phyloP scores from a whole-genome alignment of 768 basidiomycete genomes.

The Boletus pseudopeckii region DNA sequence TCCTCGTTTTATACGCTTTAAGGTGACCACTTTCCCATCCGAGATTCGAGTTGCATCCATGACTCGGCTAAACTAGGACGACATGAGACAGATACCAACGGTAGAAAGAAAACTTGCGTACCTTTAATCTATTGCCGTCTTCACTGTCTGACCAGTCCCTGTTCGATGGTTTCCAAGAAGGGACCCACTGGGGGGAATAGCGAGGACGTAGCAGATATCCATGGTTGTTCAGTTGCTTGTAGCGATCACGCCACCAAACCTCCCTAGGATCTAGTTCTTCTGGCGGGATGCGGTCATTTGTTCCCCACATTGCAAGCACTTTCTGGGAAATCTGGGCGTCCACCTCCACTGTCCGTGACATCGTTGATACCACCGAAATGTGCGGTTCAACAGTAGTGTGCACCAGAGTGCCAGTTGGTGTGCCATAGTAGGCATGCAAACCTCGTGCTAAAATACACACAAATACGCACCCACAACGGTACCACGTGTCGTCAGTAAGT shows the following conservation, averaged over 20 bases:
- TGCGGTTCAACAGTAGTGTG: neutral
- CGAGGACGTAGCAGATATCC: constrained; percentile 15
- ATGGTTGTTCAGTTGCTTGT: neutral
- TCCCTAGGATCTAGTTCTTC: constrained; percentile 10
- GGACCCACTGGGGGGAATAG: constrained; percentile 10
- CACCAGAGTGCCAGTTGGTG: neutral
- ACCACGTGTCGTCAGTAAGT: neutral
- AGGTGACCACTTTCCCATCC: constrained; percentile 25
- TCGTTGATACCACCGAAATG: neutral
- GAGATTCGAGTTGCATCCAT: constrained; percentile 31
- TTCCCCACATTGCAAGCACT: neutral
- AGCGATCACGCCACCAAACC: constrained; percentile 11
- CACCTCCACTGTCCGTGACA: neutral
- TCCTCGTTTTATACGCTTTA: constrained; percentile 25
- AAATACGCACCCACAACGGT: constrained; percentile 7
- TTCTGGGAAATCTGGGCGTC: neutral
- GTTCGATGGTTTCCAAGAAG: constrained; percentile 3
- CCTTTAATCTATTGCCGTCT: neutral
- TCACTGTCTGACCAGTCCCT: neutral
- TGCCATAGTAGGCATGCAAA: neutral
- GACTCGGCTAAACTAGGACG: neutral
- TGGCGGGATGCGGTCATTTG: neutral
- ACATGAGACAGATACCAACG: neutral
- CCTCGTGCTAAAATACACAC: constrained; percentile 9
- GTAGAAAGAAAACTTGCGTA: neutral